Evolutionary conservation across 352 stramenopile species (phyloP), one percentile per base, ranked within the genome.

Genomic region (Phytophthora tentaculata): DNA sequence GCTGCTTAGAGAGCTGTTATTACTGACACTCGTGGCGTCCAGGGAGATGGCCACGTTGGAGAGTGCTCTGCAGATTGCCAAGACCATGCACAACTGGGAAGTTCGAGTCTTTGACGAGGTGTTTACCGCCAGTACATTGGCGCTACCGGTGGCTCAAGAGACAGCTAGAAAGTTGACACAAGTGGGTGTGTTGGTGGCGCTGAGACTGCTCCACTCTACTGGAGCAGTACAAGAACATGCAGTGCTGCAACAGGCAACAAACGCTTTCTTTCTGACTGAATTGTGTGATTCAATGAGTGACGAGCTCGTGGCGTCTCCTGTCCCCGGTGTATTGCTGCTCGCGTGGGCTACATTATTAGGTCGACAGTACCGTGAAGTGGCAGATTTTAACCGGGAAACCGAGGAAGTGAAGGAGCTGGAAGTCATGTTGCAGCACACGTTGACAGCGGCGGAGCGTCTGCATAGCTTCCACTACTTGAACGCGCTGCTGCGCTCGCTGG

Each of bases 381-480:
- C 64, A 39, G 45, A 29, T 8, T 52, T 56, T n/a, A 56, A 71
- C 7, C 17, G 51, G 4, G 22, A 60, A 14, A 65, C 29, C 5
- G 52, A 69, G 16, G 47, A 79, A 61, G 43, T 41, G 10, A 53
- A 49, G 20, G 62, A 81, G 28, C 37, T 89, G 19, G 72, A 87
- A 19, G 26, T 35, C 2, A 65, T 81, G 37, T 59, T 92, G 24
- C 77, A 90, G 56, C 60, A 74, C 3, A 76, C 76, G 5, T 58
- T 92, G 5, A 54, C 61, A 45, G 64, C 71, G 16, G 77, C 79
- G 0, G 84, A 92, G 43, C 39, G 61, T 12, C 55, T 73, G 5
- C 74, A 79, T 20, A 81, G 80, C 22, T 90, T 92, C 55, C 82
- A 90, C 45, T 81, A 80, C 51, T 57, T 90, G 9, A 79, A 89